Base-by-base conservation (phyloP, 768 basidiomycete genomes). In the Wakefieldia striispora region DNA sequence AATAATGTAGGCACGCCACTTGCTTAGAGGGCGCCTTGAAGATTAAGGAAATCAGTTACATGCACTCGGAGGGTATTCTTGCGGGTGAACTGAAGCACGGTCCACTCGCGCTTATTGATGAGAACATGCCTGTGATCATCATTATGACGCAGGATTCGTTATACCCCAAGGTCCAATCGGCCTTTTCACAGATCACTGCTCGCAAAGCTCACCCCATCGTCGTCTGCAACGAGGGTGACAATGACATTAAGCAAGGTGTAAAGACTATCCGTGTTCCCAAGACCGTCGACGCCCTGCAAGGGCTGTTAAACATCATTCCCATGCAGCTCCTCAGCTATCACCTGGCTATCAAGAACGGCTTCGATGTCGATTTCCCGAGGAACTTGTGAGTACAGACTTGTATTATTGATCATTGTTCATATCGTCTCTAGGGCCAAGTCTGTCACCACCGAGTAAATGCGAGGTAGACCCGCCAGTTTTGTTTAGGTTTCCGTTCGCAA, bases 31-130 rank as follows among this genome's bases (percentile, higher is more conserved):
- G 95, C 49, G 97, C 97, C 7, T 74, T 99, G 62, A 99, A 99
- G 79, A 98, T 99, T 75, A 99, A 99, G 76, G 97, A 98, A 77
- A 95, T 97, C 69, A 90, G 89, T 48, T 97, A 97, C 74, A 70
- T 74, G 66, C 69, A 68, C 43, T 63, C 63, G 14, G 61, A 65
- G 77, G 88, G 89, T 66, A 97, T 98, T 68, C 84, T 99, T 49
- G 97, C 97, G 20, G 97, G 97, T 59, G 97, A 99, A 75, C 77
- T 99, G 57, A 99, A 99, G 77, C 97, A 99, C 67, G 97, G 97
- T 39, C 97, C 97, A 47, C 84, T 99, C 48, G 97, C 97, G 46
- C 75, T 99, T 58, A 89, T 99, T 62, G 97, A 99, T 66, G 97
- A 98, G 74, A 94, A 95, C 74, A 92, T 97, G 89, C 83, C 93